Evolutionary conservation across 805 yeast genomes (phyloP).

Genomic region (Starmerella bacillaris): DNA sequence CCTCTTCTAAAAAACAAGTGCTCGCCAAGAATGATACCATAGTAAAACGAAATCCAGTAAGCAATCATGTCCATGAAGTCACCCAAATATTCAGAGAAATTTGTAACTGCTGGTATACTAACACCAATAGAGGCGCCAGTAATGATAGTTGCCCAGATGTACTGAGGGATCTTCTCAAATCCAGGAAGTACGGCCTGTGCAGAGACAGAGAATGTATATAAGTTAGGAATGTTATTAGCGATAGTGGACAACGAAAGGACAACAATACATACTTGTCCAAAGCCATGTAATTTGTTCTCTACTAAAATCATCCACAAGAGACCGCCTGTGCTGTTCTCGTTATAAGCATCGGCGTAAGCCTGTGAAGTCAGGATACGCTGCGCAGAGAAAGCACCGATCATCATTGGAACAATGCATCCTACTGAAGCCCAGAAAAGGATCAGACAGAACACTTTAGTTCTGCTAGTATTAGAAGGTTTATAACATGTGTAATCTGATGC

Average conservation of each 20-base stretch:
- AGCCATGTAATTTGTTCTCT: constrained; percentile 63
- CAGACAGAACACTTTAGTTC: constrained; percentile 42
- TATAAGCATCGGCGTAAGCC: constrained; percentile 35
- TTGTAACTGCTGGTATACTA: constrained; percentile 73
- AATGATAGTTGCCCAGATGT: constrained; percentile 62
- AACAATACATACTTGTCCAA: constrained; percentile 81
- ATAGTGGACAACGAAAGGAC: constrained; percentile 69
- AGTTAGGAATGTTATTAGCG: constrained; percentile 82
- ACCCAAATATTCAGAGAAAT: constrained; percentile 52
- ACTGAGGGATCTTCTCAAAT: constrained; percentile 60
- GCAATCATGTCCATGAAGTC: constrained; percentile 84
- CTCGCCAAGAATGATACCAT: constrained; percentile 57
- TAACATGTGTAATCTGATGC: constrained; percentile 86
- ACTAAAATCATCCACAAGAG: constrained; percentile 63
- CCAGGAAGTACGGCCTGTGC: constrained; percentile 73
- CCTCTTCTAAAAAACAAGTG: constrained; percentile 64
- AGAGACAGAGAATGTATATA: constrained; percentile 76
- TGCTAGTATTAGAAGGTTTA: constrained; percentile 49
- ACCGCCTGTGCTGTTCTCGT: constrained; percentile 52
- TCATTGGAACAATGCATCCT: constrained; percentile 57
- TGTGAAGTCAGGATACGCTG: constrained; percentile 37
- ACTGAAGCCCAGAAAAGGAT: constrained; percentile 44
- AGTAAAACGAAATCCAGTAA: constrained; percentile 77
- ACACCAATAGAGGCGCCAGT: constrained; percentile 65
- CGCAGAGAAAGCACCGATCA: constrained; percentile 73